These are phyloP conservation scores for Fraxinus sp. DNA, from an alignment of 305 asterid genomes.

Conservation along the genomic window DNA sequence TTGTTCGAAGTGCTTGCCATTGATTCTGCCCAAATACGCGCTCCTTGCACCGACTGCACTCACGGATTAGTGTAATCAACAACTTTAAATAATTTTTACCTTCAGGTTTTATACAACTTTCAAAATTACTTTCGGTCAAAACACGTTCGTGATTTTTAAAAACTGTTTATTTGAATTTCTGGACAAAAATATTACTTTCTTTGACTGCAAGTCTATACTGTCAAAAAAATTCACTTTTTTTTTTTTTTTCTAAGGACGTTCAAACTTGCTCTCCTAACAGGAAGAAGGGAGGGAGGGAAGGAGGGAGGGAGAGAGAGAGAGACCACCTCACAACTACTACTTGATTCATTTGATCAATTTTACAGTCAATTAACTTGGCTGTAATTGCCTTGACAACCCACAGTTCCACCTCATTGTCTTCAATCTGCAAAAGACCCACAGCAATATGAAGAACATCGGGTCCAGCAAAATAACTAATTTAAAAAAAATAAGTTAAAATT, in stretches of 20 bases:
- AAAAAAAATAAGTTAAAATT: neutral
- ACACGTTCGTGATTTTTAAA: neutral
- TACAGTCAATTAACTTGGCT: conserved; percentile 76
- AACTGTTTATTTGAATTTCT: neutral
- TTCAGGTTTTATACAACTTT: neutral
- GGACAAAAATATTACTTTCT: neutral
- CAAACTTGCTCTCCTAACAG: neutral
- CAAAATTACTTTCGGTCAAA: neutral
- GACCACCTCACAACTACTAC: conserved; percentile 67
- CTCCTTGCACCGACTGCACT: conserved; percentile 54
- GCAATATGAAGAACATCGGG: neutral
- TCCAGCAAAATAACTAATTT: neutral
- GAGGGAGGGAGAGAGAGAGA: neutral
- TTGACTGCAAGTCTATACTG: neutral
- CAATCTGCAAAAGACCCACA: conserved; percentile 48
- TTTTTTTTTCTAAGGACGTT: no score
- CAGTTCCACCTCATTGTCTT: conserved; percentile 68
- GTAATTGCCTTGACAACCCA: conserved; percentile 94
- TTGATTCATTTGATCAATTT: conserved; percentile 90
- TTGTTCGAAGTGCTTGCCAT: conserved; percentile 63
- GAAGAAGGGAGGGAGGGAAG: neutral
- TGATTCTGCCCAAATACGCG: conserved; percentile 70
- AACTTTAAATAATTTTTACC: neutral
- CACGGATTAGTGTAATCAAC: neutral
- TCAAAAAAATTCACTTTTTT: neutral